These are phyloP conservation scores for Pseudisothecium myosuroides DNA, from an alignment of 225 moss, liverwort and hornwort species.

Conservation along the genomic window DNA sequence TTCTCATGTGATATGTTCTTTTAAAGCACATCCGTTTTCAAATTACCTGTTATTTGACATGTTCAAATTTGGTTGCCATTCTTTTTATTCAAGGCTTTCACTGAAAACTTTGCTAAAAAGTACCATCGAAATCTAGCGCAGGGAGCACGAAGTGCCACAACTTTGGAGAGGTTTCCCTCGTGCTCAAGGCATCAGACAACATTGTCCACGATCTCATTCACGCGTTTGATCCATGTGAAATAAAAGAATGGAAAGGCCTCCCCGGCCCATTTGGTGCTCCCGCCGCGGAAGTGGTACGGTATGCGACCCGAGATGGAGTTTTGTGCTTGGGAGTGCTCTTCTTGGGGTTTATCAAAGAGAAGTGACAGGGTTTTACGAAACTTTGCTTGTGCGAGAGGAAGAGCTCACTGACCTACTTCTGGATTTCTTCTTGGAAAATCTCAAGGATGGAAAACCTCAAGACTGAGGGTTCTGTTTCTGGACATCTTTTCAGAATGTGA, in stretches of 20 bases:
- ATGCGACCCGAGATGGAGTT: slow-evolving; percentile 52
- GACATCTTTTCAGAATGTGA: not conserved
- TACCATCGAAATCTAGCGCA: not conserved
- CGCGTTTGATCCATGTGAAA: slow-evolving; percentile 63
- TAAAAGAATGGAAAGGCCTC: slow-evolving; percentile 18
- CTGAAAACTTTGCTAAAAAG: not conserved
- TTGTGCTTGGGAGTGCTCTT: slow-evolving; percentile 22
- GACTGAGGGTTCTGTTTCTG: not conserved
- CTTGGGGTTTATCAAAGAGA: slow-evolving; percentile 54
- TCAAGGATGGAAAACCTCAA: slow-evolving; percentile 1
- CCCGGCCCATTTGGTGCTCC: slow-evolving; percentile 21
- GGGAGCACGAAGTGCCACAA: slow-evolving; percentile 52
- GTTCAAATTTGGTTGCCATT: not conserved
- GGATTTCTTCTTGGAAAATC: slow-evolving; percentile 36
- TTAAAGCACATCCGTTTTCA: not conserved
- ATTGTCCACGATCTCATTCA: slow-evolving; percentile 50
- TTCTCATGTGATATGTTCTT: not conserved
- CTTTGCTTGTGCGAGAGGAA: slow-evolving; percentile 18
- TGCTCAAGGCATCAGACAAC: slow-evolving; percentile 63
- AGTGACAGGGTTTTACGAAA: slow-evolving; percentile 64
- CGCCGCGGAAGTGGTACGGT: slow-evolving; percentile 64
- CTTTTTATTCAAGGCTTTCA: not conserved
- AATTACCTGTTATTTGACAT: not conserved
- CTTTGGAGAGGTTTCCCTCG: slow-evolving; percentile 51
- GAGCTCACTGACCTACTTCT: slow-evolving; percentile 22